Evolutionary conservation across 805 yeast species (phyloP).

Genomic region (Starmera dryadoides): DNA sequence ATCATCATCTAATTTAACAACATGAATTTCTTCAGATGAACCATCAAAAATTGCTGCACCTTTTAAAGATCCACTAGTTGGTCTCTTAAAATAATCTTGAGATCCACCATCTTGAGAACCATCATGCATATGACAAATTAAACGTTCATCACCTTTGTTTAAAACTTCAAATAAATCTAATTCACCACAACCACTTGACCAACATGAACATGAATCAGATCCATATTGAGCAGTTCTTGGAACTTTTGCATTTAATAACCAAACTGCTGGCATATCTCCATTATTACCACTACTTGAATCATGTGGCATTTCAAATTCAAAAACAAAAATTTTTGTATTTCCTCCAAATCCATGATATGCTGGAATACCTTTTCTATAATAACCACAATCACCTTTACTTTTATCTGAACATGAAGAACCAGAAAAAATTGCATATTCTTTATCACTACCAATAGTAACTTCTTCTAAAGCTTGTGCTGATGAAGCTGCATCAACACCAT

Average conservation of each 20-base stretch:
- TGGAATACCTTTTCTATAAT: slow-evolving; percentile 77
- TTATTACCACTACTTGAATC: slow-evolving; percentile 48
- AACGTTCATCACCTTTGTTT: slow-evolving; percentile 62
- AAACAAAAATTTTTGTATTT: slow-evolving; percentile 72
- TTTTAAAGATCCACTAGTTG: slow-evolving; percentile 67
- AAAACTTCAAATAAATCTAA: slow-evolving; percentile 90
- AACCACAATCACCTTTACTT: slow-evolving; percentile 61
- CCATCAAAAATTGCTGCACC: slow-evolving; percentile 81
- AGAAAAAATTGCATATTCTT: slow-evolving; percentile 79
- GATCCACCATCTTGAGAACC: slow-evolving; percentile 87
- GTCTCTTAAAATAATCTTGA: slow-evolving; percentile 83
- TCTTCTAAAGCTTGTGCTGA: slow-evolving; percentile 63
- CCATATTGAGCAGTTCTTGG: slow-evolving; percentile 98
- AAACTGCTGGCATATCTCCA: slow-evolving; percentile 96
- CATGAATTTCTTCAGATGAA: slow-evolving; percentile 36
- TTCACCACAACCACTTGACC: slow-evolving; percentile 98
- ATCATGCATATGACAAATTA: slow-evolving; percentile 78
- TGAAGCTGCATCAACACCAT: slow-evolving; percentile 69
- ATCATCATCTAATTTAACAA: slow-evolving; percentile 52
- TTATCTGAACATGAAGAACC: slow-evolving; percentile 49
- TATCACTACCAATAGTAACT: slow-evolving; percentile 61
- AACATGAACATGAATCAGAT: slow-evolving; percentile 79
- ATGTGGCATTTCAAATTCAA: slow-evolving; percentile 91
- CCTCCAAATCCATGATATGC: slow-evolving; percentile 96
- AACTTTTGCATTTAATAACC: slow-evolving; percentile 92